Evolutionary conservation across 2,329 filamentous ascomycete species (phyloP), one percentile per base, ranked within the genome.

Genomic region (Ascochyta lentis): DNA sequence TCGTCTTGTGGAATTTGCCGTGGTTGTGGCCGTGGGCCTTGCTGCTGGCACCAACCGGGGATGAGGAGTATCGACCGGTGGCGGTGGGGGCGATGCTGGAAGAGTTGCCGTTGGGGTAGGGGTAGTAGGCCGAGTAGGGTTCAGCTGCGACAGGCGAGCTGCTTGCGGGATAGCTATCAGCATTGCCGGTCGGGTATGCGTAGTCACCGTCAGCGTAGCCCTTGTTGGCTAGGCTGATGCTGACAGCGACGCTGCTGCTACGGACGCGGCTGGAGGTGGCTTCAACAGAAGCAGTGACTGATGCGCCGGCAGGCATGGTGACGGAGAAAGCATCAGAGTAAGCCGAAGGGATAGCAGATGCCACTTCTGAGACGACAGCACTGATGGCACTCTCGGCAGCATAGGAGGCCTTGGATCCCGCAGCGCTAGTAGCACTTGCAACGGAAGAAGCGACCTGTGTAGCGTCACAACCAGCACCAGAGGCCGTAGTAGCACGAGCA

Each of bases 381-480:
- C 3, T 27, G 24, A 12, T 31, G 10, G 29, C 29, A 12, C 27
- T 12, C 27, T 8, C 8, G 13, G 35, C 29, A 38, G n/a, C 44
- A 23, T 42, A 52, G 8, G 46, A 48, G 22, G 24, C 44, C 19
- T 22, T 44, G 19, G 53, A 49, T 40, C 19, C 23, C 43, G 44
- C 34, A 49, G 53, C 46, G 40, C 54, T 62, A 16, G 47, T 39
- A 16, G 43, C 53, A 42, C 35, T 47, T 13, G 48, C 56, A 39
- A 51, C 44, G 35, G 56, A 47, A 39, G 60, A 56, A 8, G 55
- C 44, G 6, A 41, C 44, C 13, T 49, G 40, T 27, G 49, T 39
- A 26, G 65, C 66, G 35, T 51, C 59, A 53, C 71, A 75, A 15
- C 62, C 67, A 16, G 64, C 58, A 8, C 71, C 72, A 50, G 67